Evolutionary conservation across 2,329 filamentous ascomycete genomes (phyloP).

Genomic region (Diaporthe citriasiana): DNA sequence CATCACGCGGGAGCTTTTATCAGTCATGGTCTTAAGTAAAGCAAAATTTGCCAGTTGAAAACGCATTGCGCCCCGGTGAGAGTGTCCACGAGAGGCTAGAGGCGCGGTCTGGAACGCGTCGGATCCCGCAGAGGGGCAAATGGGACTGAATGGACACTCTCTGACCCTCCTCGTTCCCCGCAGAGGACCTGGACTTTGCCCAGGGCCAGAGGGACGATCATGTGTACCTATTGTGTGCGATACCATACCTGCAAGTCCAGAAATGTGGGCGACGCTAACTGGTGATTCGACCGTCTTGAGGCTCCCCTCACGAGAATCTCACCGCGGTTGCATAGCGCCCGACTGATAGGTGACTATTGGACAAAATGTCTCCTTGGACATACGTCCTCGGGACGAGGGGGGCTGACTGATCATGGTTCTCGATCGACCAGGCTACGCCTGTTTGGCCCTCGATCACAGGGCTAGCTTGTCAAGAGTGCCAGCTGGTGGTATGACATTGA

Average conservation of each 20-base stretch:
- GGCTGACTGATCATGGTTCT: neutral
- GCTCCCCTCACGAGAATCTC: neutral
- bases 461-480: neutral
- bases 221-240: neutral
- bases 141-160: neutral
- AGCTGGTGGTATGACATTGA: neutral
- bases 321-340: neutral
- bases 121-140: neutral
- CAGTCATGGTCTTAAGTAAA: no score
- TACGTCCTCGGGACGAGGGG: neutral
- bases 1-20: neutral
- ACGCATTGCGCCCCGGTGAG: neutral
- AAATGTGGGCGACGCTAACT: neutral
- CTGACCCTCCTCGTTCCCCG: neutral
- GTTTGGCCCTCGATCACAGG: neutral
- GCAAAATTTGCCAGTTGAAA: neutral
- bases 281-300: neutral
- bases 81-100: neutral
- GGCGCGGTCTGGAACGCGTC: neutral
- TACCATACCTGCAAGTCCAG: neutral
- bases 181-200: no score
- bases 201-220: no score
- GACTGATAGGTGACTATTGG: no score
- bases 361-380: no score
- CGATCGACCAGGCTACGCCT: neutral